A percentile compares a stretch with the other conserved stretches of the same genome.
Evolutionary conservation across 1,139 yeast genomes (phyloP).

Genomic region (Yamadazyma membranifaciens): DNA sequence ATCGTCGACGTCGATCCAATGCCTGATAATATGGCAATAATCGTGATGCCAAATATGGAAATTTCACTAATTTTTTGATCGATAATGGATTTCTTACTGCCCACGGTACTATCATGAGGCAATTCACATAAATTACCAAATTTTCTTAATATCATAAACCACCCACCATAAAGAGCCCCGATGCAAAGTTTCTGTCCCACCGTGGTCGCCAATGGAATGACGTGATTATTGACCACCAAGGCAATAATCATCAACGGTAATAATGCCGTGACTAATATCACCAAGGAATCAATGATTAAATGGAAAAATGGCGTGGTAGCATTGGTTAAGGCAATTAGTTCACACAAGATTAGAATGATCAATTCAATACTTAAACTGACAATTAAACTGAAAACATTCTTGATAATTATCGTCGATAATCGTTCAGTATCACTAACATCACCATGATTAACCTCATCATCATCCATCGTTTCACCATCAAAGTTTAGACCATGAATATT

Average conservation of each 20-base stretch:
- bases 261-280: slow-evolving; percentile 29
- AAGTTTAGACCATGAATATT: slow-evolving; percentile 5
- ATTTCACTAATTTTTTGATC: slow-evolving; percentile 56
- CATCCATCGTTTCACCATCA: neutral
- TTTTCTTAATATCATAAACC: slow-evolving; percentile 36
- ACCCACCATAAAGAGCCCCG: slow-evolving; percentile 16
- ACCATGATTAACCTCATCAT: neutral
- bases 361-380: slow-evolving; percentile 33
- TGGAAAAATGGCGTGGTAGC: slow-evolving; percentile 26
- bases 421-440: neutral
- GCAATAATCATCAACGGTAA: slow-evolving; percentile 36
- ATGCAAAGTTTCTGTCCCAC: slow-evolving; percentile 13
- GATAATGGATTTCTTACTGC: slow-evolving; percentile 21
- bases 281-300: slow-evolving; percentile 31
- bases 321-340: slow-evolving; percentile 25
- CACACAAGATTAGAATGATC: slow-evolving; percentile 38
- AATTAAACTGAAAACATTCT: slow-evolving; percentile 25
- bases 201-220: slow-evolving; percentile 20
- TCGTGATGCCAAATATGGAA: slow-evolving; percentile 68
- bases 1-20: slow-evolving; percentile 75
- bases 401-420: neutral
- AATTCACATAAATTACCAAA: slow-evolving; percentile 26
- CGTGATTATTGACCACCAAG: slow-evolving; percentile 27
- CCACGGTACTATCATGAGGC: too few relatives aligned
- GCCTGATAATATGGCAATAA: slow-evolving; percentile 71